Percentiles rank a stretch among this genome's conserved stretches.
Conservation (phyloP, 768 basidiomycete genomes). For the Pleurotus cornucopiae region DNA sequence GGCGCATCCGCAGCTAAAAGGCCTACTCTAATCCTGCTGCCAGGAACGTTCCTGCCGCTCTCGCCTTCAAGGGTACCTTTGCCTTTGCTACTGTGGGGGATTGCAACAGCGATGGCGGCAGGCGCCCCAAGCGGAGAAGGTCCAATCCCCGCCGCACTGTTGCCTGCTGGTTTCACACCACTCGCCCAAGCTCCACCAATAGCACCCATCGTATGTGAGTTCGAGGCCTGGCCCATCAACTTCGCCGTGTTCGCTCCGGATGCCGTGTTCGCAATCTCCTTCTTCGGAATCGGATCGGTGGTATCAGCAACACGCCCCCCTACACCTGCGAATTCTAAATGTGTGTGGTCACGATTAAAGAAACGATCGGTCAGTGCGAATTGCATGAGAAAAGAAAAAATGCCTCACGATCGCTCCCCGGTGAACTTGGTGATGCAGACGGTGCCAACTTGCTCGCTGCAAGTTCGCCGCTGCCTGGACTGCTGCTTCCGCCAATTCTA, state of each 20-base stretch:
- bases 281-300: constrained; percentile 2
- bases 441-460: constrained; percentile 20
- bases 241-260: background rate
- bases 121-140: constrained; percentile 4
- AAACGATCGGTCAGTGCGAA: too few relatives aligned
- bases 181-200: background rate
- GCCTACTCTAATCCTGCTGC: too few relatives aligned
- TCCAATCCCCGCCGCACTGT: constrained; percentile 3
- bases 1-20: background rate
- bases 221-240: constrained; percentile 7
- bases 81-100: background rate
- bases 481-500: background rate
- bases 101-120: background rate
- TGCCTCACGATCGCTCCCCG: background rate
- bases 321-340: too few relatives aligned
- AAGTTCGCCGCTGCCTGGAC: constrained; percentile 10
- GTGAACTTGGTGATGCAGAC: background rate
- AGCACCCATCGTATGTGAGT: background rate
- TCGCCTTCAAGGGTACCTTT: background rate
- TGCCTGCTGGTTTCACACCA: background rate
- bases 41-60: background rate
- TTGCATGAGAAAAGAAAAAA: too few relatives aligned
- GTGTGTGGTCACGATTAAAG: too few relatives aligned
- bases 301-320: background rate
- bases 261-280: constrained; percentile 3